Conservation (phyloP, 306 rosid species). For the Cicer pinnatifidum region DNA sequence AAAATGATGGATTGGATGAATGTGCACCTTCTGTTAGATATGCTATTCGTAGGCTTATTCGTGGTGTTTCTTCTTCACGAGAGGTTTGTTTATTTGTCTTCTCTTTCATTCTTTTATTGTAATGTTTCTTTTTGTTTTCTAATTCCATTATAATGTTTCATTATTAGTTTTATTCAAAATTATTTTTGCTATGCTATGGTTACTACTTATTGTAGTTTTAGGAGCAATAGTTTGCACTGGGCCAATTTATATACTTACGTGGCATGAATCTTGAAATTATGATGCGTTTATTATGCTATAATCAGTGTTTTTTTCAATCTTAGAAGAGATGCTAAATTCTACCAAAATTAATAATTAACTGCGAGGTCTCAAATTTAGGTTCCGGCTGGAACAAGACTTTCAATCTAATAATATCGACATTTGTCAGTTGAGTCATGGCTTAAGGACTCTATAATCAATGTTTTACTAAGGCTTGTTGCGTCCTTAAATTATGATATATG, state of each 20-base stretch:
- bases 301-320: background rate
- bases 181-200: background rate
- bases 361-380: too few species aligned
- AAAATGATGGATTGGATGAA: slow-evolving; percentile 84
- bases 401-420: too few species aligned
- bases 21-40: slow-evolving; percentile 97
- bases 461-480: background rate
- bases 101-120: background rate
- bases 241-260: background rate
- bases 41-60: slow-evolving; percentile 85
- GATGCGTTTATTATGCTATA: background rate
- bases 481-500: too few species aligned
- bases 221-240: background rate
- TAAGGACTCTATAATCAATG: background rate
- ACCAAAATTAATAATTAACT: too few species aligned
- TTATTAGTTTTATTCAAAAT: background rate
- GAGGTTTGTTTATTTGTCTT: slow-evolving; percentile 56
- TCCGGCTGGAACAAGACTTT: too few species aligned
- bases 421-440: too few species aligned
- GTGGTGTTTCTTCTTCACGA: slow-evolving; percentile 94
- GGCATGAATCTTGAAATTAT: background rate
- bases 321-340: too few species aligned
- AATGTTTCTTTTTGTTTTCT: background rate
- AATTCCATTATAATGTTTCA: background rate
- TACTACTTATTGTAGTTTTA: slow-evolving; percentile 1